Percentiles rank a stretch among this genome's conserved stretches.
phyloP scores from a whole-genome alignment of 2,329 filamentous ascomycete genomes.

The Akanthomyces dipterigenus region DNA sequence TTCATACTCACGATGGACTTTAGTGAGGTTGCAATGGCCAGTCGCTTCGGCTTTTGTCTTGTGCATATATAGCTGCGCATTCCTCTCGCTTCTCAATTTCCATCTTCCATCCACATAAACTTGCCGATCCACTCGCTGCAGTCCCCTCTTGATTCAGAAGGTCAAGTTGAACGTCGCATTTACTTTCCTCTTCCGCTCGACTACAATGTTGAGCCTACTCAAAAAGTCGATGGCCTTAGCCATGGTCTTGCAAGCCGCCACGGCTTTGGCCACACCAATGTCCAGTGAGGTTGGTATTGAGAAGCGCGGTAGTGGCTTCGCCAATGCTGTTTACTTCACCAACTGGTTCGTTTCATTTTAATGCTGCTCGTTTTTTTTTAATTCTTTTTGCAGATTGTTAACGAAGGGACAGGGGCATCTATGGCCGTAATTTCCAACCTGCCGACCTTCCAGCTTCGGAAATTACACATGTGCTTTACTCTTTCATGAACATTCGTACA shows the following conservation, averaged over 20 bases:
- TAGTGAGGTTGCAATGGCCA: neutral
- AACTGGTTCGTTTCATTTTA: slow-evolving; percentile 37
- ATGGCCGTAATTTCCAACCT: slow-evolving; percentile 66
- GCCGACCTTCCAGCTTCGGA: slow-evolving; percentile 61
- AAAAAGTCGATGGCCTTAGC: slow-evolving; percentile 21
- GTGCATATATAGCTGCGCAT: neutral
- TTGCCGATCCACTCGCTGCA: neutral
- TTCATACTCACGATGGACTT: neutral
- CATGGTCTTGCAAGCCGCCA: slow-evolving; percentile 20
- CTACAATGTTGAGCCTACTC: slow-evolving; percentile 22
- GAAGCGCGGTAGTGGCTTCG: slow-evolving; percentile 19
- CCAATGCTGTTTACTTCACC: slow-evolving; percentile 40
- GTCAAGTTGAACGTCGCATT: neutral
- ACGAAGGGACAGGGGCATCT: slow-evolving; percentile 52
- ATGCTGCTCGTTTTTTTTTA: too few species aligned
- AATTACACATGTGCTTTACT: slow-evolving; percentile 71
- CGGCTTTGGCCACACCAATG: slow-evolving; percentile 19
- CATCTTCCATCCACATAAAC: neutral
- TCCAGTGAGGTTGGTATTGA: slow-evolving; percentile 9
- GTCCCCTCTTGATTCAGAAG: neutral
- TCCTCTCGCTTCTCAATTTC: neutral
- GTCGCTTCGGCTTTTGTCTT: neutral
- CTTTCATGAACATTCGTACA: slow-evolving; percentile 69
- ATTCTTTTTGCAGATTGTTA: neutral
- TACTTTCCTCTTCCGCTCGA: neutral